phyloP scores from a whole-genome alignment of 208 protist species.

The Trypanosoma grayi region DNA sequence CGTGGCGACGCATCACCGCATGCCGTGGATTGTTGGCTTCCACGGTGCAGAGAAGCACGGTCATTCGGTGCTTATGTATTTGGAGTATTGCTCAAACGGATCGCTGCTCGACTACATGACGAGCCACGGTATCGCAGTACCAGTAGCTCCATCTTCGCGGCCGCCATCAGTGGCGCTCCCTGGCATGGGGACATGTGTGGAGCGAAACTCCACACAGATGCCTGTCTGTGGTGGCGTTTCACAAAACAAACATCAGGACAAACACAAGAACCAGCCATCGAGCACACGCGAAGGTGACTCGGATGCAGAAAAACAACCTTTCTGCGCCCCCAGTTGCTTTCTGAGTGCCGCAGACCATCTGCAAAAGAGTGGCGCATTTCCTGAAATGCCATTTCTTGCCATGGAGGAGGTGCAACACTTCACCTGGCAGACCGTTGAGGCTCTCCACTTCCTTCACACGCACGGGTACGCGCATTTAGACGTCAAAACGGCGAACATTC shows the following conservation, averaged over 20 bases:
- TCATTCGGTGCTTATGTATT: conserved; percentile 89
- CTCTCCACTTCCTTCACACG: conserved; percentile 78
- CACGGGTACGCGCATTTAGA: conserved; percentile 88
- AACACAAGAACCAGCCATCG: neutral
- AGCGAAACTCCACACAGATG: neutral
- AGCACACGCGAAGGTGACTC: neutral
- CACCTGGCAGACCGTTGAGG: conserved; percentile 65
- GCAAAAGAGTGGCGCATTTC: neutral
- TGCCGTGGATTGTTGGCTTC: conserved; percentile 87
- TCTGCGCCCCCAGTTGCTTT: too few species aligned
- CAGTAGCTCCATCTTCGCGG: neutral
- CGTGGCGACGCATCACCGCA: conserved; percentile 51
- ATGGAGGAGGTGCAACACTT: conserved; percentile 70
- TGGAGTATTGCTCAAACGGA: conserved; percentile 88
- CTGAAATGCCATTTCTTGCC: conserved; percentile 48
- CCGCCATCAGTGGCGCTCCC: conserved; percentile 13
- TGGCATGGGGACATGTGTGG: neutral
- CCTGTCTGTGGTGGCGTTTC: neutral
- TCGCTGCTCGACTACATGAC: conserved; percentile 80
- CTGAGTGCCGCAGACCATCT: too few species aligned
- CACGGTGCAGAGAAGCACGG: conserved; percentile 77
- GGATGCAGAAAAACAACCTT: neutral
- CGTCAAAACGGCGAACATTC: conserved; percentile 90
- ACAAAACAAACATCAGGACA: neutral
- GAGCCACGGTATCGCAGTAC: conserved; percentile 20